These are phyloP conservation scores for Basipetospora sp. DNA, from an alignment of 2,329 filamentous ascomycete genomes.

Conservation along the genomic window DNA sequence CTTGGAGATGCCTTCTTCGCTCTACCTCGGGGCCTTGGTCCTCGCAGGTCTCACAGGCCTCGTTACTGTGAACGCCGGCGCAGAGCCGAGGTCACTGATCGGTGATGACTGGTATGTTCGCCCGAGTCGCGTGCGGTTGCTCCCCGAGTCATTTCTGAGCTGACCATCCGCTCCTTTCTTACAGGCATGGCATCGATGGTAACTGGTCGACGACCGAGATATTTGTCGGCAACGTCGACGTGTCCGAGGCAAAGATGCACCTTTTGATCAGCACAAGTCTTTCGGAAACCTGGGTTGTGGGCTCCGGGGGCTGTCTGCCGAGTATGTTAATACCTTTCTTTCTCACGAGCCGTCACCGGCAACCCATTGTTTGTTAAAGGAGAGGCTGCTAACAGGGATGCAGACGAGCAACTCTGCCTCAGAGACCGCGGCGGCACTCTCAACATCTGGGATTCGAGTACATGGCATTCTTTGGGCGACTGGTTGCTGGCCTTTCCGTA, in stretches of 20 bases:
- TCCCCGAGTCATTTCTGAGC: background rate
- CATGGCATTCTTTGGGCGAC: conserved; percentile 43
- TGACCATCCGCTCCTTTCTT: background rate
- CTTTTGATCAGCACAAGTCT: conserved; percentile 47
- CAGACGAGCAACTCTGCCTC: conserved; percentile 37
- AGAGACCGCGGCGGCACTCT: conserved; percentile 45
- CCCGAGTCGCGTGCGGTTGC: background rate
- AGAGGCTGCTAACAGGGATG: conserved; percentile 8
- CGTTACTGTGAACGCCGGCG: conserved; percentile 1
- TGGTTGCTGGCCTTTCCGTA: conserved; percentile 47
- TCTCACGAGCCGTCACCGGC: background rate
- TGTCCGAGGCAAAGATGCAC: conserved; percentile 22
- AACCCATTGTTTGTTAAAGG: no score
- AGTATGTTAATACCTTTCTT: conserved; percentile 23
- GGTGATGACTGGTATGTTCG: conserved; percentile 3
- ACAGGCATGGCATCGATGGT: conserved; percentile 51
- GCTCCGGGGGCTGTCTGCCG: conserved; percentile 38
- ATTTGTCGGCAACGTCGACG: conserved; percentile 31
- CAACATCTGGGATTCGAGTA: conserved; percentile 34
- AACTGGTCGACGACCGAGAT: conserved; percentile 58
- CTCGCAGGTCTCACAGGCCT: background rate
- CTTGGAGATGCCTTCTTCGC: conserved; percentile 1
- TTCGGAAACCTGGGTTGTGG: conserved; percentile 57
- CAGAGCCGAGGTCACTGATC: conserved; percentile 4
- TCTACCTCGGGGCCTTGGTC: background rate